These are phyloP conservation scores for Cymbidium sinense DNA, from an alignment of 106 monocot genomes.

Conservation along the genomic window DNA sequence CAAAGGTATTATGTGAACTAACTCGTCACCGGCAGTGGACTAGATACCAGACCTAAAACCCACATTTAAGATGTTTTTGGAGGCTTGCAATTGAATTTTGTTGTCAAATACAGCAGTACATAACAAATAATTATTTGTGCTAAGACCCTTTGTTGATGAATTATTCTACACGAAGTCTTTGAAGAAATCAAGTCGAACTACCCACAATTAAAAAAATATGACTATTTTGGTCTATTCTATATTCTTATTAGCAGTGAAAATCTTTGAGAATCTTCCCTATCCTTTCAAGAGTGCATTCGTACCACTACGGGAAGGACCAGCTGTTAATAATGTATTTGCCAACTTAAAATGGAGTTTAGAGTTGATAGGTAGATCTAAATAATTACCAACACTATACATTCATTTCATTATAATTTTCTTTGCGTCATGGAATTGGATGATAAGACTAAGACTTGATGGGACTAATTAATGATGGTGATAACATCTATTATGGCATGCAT, in stretches of 20 bases:
- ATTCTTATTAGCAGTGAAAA: background rate
- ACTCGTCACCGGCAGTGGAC: background rate
- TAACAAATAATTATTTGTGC: background rate
- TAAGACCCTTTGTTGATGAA: background rate
- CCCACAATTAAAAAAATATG: background rate
- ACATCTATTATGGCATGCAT: background rate
- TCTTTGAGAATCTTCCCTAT: background rate
- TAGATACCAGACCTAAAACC: background rate
- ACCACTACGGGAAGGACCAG: background rate
- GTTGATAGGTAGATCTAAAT: background rate
- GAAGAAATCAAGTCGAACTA: background rate
- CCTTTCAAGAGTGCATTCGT: background rate
- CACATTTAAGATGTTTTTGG: background rate
- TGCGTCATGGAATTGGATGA: background rate
- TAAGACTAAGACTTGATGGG: background rate
- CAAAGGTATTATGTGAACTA: background rate
- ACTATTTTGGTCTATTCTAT: background rate
- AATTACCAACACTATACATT: background rate
- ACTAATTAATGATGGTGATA: background rate
- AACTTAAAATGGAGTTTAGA: background rate
- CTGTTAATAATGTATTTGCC: background rate
- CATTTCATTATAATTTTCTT: background rate
- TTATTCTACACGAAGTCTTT: background rate
- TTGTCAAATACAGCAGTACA: background rate
- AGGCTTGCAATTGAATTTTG: slow-evolving; percentile 1